Percentiles rank a stretch among this genome's conserved stretches.
These are phyloP conservation scores for Babesia divergens DNA, from an alignment of 169 alveolate species.

Conservation along the genomic window DNA sequence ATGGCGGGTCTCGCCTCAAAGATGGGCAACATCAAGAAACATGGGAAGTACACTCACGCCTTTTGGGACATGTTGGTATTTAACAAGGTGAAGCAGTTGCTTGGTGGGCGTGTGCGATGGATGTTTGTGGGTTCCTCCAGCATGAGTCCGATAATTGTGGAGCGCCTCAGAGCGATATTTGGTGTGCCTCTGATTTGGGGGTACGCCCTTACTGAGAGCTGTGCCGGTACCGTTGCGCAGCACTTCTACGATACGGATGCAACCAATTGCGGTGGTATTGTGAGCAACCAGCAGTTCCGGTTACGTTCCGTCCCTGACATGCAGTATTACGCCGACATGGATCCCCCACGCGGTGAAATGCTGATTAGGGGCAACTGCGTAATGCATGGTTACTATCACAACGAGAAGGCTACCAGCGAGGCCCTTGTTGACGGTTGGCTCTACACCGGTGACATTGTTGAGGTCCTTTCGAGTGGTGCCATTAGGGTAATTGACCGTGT, in stretches of 20 bases:
- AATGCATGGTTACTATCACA: slow-evolving; percentile 88
- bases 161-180: slow-evolving; percentile 79
- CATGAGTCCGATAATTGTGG: slow-evolving; percentile 76
- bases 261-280: slow-evolving; percentile 85
- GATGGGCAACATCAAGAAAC: slow-evolving; percentile 42
- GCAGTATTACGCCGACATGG: slow-evolving; percentile 79
- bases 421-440: slow-evolving; percentile 88
- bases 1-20: slow-evolving; percentile 69
- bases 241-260: slow-evolving; percentile 74
- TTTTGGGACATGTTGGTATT: slow-evolving; percentile 76
- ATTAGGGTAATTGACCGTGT: slow-evolving; percentile 90
- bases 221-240: slow-evolving; percentile 80
- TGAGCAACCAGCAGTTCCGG: slow-evolving; percentile 77
- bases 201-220: slow-evolving; percentile 92
- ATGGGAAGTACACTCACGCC: slow-evolving; percentile 63
- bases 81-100: slow-evolving; percentile 78
- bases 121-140: slow-evolving; percentile 90
- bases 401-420: slow-evolving; percentile 83
- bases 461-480: slow-evolving; percentile 79
- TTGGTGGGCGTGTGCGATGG: slow-evolving; percentile 88
- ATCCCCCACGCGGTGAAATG: slow-evolving; percentile 91
- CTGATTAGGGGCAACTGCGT: slow-evolving; percentile 84
- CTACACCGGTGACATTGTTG: slow-evolving; percentile 91
- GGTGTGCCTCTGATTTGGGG: slow-evolving; percentile 87
- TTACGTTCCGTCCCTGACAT: slow-evolving; percentile 90